Evolutionary conservation across 352 stramenopile species (phyloP).

Genomic region (Saprolegnia diclina): DNA sequence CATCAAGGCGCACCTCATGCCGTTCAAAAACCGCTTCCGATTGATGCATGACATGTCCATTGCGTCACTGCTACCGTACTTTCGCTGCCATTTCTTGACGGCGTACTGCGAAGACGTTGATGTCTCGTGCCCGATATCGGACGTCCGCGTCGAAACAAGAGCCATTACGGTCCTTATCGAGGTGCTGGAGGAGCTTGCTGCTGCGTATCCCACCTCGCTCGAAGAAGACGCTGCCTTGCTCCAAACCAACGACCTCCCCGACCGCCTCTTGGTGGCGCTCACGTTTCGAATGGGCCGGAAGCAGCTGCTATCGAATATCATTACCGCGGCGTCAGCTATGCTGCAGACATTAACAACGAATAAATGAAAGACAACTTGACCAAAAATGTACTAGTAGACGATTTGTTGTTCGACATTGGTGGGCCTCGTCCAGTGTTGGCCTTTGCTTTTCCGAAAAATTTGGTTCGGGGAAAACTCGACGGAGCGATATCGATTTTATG

Average conservation of each 20-base stretch:
- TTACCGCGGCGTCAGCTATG: not conserved
- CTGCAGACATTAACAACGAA: not conserved
- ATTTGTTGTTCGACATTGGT: too few species aligned
- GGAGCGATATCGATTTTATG: too few species aligned
- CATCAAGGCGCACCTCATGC: slow-evolving; percentile 15
- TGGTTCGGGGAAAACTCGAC: too few species aligned
- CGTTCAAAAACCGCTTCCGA: slow-evolving; percentile 7
- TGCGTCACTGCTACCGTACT: slow-evolving; percentile 21
- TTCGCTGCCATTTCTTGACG: slow-evolving; percentile 4
- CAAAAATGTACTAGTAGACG: too few species aligned
- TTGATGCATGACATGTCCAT: not conserved
- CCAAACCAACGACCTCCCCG: not conserved
- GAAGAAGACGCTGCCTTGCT: slow-evolving; percentile 7
- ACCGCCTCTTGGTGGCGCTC: not conserved
- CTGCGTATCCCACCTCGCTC: not conserved
- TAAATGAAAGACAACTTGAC: not conserved
- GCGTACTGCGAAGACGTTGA: not conserved
- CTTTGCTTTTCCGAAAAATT: too few species aligned
- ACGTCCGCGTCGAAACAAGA: not conserved
- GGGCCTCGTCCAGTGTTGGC: too few species aligned
- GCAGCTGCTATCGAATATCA: not conserved
- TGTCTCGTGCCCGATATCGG: not conserved
- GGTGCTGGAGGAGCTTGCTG: not conserved
- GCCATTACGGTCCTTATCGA: not conserved
- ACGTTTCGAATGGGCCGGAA: slow-evolving; percentile 5